phyloP scores from a whole-genome alignment of 495 filamentous ascomycete genomes.

The Tuber aestivum region DNA sequence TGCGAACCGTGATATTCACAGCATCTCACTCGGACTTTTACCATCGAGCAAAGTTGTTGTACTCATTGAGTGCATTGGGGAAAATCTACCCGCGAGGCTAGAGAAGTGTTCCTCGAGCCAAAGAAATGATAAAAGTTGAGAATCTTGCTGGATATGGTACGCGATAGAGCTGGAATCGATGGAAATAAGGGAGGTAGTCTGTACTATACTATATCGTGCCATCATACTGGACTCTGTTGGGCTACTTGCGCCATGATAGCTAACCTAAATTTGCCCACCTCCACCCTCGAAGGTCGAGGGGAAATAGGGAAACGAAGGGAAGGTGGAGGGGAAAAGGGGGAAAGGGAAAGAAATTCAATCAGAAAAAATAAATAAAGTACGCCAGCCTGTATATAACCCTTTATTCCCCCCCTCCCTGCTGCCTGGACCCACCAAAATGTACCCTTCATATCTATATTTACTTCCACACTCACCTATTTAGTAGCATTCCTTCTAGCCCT shows the following conservation, averaged over 20 bases:
- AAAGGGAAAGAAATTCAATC: slow-evolving; percentile 13
- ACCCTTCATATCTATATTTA: neutral
- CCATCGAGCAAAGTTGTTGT: neutral
- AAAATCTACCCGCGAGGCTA: neutral
- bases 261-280: neutral
- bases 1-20: neutral
- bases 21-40: neutral
- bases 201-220: neutral
- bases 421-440: neutral
- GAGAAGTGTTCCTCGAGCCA: neutral
- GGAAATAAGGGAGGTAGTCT: slow-evolving; percentile 10
- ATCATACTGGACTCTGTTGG: neutral
- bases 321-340: neutral
- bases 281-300: neutral
- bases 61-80: neutral
- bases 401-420: slow-evolving; percentile 6
- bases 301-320: neutral
- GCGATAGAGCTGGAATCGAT: slow-evolving; percentile 8
- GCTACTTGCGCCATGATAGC: neutral
- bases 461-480: slow-evolving; percentile 45
- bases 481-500: slow-evolving; percentile 59
- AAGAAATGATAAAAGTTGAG: slow-evolving; percentile 21
- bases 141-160: slow-evolving; percentile 18
- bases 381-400: slow-evolving; percentile 26
- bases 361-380: slow-evolving; percentile 17